Evolutionary conservation across 2,329 filamentous ascomycete species (phyloP).

Genomic region (Talaromyces albobiverticillius): DNA sequence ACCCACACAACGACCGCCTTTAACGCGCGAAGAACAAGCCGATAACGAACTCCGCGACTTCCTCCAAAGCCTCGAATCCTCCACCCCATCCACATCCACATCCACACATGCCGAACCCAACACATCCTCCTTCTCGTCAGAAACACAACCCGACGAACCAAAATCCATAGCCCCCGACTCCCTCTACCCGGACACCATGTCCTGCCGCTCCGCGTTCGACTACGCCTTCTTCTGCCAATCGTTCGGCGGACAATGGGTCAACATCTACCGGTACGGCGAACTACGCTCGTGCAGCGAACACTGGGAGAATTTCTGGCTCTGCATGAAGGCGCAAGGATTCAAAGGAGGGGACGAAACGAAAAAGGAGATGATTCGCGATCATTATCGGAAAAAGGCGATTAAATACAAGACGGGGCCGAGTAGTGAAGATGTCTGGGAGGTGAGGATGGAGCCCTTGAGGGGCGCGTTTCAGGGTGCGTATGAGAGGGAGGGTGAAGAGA

Average conservation of each 20-base stretch:
- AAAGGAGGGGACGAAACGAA: conserved; percentile 51
- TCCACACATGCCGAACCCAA: not conserved
- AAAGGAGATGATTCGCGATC: conserved; percentile 59
- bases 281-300: conserved; percentile 76
- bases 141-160: conserved; percentile 20
- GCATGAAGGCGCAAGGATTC: conserved; percentile 77
- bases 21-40: conserved; percentile 47
- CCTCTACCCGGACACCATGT: conserved; percentile 77
- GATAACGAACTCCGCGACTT: conserved; percentile 55
- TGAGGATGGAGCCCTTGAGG: conserved; percentile 61
- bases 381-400: conserved; percentile 64
- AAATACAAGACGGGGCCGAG: conserved; percentile 68
- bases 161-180: conserved; percentile 58
- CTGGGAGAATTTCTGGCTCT: conserved; percentile 96
- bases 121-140: conserved; percentile 13
- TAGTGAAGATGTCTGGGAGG: conserved; percentile 88
- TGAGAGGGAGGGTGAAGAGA: conserved; percentile 24
- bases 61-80: conserved; percentile 46
- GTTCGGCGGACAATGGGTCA: conserved; percentile 84
- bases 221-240: conserved; percentile 91
- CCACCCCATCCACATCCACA: not conserved
- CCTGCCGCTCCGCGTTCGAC: conserved; percentile 87
- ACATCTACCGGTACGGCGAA: conserved; percentile 81
- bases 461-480: conserved; percentile 46
- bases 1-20: conserved; percentile 24